Conservation (phyloP, 1,284 basidiomycete genomes). For the Leccinum huronense region DNA sequence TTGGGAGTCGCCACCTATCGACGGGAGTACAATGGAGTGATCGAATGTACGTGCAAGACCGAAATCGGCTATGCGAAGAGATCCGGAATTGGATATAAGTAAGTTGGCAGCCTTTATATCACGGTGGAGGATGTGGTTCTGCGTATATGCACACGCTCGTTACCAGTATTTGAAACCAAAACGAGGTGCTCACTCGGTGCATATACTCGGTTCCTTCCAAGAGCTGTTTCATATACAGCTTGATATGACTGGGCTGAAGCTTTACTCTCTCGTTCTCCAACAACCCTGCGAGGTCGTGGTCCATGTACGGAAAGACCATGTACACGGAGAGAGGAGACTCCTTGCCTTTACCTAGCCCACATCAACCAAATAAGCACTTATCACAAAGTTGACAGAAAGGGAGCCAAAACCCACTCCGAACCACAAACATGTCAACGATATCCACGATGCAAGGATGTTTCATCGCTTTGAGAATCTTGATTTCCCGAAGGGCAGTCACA, state of each 20-base stretch:
- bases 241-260: conserved; percentile 81
- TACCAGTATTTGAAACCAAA: conserved; percentile 2
- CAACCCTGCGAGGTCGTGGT: conserved; percentile 95
- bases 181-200: conserved; percentile 63
- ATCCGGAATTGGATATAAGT: conserved; percentile 85
- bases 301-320: conserved; percentile 99
- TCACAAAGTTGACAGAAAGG: neutral
- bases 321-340: conserved; percentile 77
- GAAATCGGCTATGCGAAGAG: conserved; percentile 92
- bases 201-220: conserved; percentile 94
- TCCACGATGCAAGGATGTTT: conserved; percentile 85
- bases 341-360: conserved; percentile 53
- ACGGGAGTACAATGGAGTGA: conserved; percentile 41
- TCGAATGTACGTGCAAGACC: conserved; percentile 86
- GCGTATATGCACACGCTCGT: conserved; percentile 10
- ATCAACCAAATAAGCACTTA: conserved; percentile 8
- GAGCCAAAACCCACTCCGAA: conserved; percentile 51
- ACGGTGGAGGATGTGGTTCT: conserved; percentile 96
- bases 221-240: conserved; percentile 94
- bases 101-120: conserved; percentile 99
- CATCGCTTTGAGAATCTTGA: conserved; percentile 92
- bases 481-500: conserved; percentile 96
- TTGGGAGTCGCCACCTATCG: conserved; percentile 22
- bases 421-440: conserved; percentile 90
- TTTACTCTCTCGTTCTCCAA: conserved; percentile 88